Percentiles rank a stretch among this genome's conserved stretches.
Conservation (phyloP, 2,329 filamentous ascomycete species). For the Aspergillus oerlinghausenensis region DNA sequence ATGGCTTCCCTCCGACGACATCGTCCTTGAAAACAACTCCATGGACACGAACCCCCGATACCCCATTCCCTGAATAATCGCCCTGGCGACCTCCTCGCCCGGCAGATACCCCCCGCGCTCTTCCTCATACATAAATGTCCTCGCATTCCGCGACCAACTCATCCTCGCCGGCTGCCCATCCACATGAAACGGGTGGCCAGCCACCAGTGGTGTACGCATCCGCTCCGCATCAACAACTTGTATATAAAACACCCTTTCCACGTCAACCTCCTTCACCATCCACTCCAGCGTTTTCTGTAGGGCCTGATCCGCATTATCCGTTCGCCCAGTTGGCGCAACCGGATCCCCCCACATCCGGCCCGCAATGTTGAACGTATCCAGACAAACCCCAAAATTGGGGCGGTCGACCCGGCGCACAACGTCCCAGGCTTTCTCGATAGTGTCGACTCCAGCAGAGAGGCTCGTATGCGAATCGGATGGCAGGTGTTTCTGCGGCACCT, state of each 20-base stretch:
- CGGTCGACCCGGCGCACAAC: constrained; percentile 61
- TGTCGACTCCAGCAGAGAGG: constrained; percentile 66
- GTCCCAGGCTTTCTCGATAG: constrained; percentile 68
- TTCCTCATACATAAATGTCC: constrained; percentile 61
- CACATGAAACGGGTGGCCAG: constrained; percentile 55
- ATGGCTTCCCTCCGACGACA: constrained; percentile 47
- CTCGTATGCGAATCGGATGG: constrained; percentile 68
- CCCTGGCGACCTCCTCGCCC: constrained; percentile 53
- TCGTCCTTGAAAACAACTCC: constrained; percentile 62
- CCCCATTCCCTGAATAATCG: constrained; percentile 59
- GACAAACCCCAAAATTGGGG: constrained; percentile 67
- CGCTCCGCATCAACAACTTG: constrained; percentile 70
- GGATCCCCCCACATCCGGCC: constrained; percentile 68
- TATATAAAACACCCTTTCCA: constrained; percentile 65
- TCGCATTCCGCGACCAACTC: constrained; percentile 72
- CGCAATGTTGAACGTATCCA: constrained; percentile 74
- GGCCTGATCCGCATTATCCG: constrained; percentile 49
- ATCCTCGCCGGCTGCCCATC: constrained; percentile 58
- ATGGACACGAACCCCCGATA: constrained; percentile 66
- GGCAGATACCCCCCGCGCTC: constrained; percentile 63
- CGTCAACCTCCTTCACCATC: constrained; percentile 53
- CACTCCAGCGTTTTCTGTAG: constrained; percentile 51
- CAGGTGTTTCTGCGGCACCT: constrained; percentile 51
- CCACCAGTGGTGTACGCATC: constrained; percentile 51
- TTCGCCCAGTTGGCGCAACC: constrained; percentile 46